Conservation (phyloP, 257 asterid genomes). For the Anisodus acutangulus region DNA sequence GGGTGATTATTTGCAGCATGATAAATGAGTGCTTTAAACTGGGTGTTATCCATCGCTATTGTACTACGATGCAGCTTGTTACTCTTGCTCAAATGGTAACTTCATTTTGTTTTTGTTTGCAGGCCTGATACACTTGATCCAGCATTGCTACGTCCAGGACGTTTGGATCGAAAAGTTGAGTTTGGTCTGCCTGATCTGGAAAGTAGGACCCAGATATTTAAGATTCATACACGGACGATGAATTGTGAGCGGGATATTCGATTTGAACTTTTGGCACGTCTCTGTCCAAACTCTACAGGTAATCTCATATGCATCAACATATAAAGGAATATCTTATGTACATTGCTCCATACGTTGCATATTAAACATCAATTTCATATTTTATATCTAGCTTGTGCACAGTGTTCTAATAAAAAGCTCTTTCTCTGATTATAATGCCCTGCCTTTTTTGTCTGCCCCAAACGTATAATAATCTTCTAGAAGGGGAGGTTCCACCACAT, state of each 20-base stretch:
- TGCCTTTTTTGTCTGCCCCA: neutral
- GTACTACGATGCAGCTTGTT: neutral
- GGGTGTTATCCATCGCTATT: neutral
- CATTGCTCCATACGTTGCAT: constrained; percentile 15
- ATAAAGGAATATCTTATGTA: neutral
- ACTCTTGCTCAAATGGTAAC: neutral
- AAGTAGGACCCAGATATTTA: constrained; percentile 75
- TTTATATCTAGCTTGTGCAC: constrained; percentile 1
- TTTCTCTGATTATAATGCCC: neutral
- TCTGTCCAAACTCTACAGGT: constrained; percentile 94
- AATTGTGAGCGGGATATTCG: constrained; percentile 41
- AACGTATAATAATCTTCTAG: neutral
- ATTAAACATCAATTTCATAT: neutral
- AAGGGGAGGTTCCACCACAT: neutral
- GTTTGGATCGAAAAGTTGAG: constrained; percentile 37
- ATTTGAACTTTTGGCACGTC: constrained; percentile 81
- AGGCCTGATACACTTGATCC: constrained; percentile 98
- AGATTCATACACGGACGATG: constrained; percentile 79
- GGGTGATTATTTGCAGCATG: constrained; percentile 2
- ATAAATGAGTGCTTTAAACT: neutral
- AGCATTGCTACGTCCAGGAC: constrained; percentile 82
- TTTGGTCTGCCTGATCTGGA: constrained; percentile 41
- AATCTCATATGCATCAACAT: constrained; percentile 22
- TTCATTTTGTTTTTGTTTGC: constrained; percentile 16
- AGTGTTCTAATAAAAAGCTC: neutral